Evolutionary conservation across 2,329 filamentous ascomycete genomes (phyloP), one percentile per base, ranked within the genome.

Genomic region (Talaromyces sp.): DNA sequence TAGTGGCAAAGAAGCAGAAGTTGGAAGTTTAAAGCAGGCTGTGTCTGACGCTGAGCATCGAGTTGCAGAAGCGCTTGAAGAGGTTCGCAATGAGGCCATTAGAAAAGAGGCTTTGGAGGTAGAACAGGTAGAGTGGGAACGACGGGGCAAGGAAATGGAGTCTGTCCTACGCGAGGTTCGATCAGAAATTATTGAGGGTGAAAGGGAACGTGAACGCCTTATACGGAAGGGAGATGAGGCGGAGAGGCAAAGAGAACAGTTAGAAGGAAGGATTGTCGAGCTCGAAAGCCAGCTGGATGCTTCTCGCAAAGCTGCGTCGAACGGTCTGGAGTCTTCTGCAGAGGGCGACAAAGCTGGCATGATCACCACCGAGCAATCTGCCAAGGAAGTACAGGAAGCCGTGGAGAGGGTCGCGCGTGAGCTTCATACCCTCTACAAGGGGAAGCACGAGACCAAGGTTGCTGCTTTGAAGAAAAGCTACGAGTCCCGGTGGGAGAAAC

Each of bases 381-480:
- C 77, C 49, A 75, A 79, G 43, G 91, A 96, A 65, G 89, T 96
- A 55, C 93, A 97, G 70, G 82, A 90, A 51, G 89, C 89, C 1
- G 89, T 93, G 24, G 91, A 96, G 75, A 91, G 93, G 66, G 92
- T 98, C 46, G 93, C 93, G n/a, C 85, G 91, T 31, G 95, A 99
- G 71, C 83, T 99, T 46, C 95, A 99, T 73, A 84, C 88, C 0
- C 83, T 96, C 11, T 99, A 99, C 83, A 98, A 97, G 79, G 87
- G 89, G 71, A 99, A 99, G 78, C 95, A 99, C 73, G 93, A 98
- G 79, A 91, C 88, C 64, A 99, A 99, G 80, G 93, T 98, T 51
- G 85, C 90, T 0, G 93, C 93, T 4, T 82, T 99, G 65, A 98
- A 88, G 72, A 86, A 87, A 68, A 85, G 83, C 70, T 88, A 98